A percentile compares a stretch with the other conserved stretches of the same genome.
Evolutionary conservation across 345 rosid species (phyloP).

Genomic region (Jatropha curcas): DNA sequence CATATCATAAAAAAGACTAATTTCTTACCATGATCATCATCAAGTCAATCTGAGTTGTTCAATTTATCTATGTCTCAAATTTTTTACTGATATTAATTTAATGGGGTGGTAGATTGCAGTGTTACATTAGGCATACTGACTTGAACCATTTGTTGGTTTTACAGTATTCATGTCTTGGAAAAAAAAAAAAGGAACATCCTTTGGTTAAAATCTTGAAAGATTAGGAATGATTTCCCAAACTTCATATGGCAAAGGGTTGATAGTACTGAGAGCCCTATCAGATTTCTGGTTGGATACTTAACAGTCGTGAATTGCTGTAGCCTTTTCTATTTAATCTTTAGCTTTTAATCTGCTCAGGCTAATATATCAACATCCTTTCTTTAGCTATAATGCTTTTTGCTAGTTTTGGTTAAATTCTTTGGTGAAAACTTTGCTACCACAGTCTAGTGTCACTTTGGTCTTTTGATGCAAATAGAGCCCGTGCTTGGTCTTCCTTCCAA

Average conservation of each 20-base stretch:
- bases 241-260: neutral
- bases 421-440: neutral
- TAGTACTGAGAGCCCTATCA: neutral
- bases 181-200: neutral
- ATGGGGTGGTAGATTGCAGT: neutral
- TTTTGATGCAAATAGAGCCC: neutral
- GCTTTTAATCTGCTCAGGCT: neutral
- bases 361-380: neutral
- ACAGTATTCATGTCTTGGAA: neutral
- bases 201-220: neutral
- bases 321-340: neutral
- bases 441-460: neutral
- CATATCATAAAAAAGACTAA: neutral
- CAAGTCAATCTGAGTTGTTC: neutral
- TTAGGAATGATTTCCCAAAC: conserved; percentile 3
- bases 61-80: neutral
- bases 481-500: neutral
- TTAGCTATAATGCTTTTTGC: neutral
- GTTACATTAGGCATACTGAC: neutral
- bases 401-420: neutral
- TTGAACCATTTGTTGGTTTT: neutral
- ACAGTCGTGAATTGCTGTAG: neutral
- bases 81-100: neutral
- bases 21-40: neutral
- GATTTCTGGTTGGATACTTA: neutral